Percentiles rank a stretch among this genome's conserved stretches.
phyloP scores from a whole-genome alignment of 1,284 basidiomycete species.

The Porodaedalea pini region DNA sequence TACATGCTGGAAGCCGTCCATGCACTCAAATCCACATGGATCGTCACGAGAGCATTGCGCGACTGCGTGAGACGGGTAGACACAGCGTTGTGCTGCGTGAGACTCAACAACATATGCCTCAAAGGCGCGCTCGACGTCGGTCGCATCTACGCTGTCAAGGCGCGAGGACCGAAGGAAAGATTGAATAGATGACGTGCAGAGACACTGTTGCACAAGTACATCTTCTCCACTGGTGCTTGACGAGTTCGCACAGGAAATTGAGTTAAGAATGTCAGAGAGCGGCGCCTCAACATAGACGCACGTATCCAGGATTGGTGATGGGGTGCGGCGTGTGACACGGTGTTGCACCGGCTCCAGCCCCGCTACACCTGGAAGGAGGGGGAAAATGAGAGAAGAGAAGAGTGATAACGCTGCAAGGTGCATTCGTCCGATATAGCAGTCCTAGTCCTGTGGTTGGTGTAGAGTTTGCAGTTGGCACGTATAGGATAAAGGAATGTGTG shows the following conservation, averaged over 20 bases:
- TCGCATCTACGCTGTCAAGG: background rate
- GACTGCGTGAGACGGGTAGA: background rate
- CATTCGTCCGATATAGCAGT: too few relatives aligned
- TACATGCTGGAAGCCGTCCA: background rate
- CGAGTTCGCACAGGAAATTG: background rate
- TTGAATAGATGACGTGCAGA: background rate
- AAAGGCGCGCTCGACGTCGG: background rate
- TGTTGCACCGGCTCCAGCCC: background rate
- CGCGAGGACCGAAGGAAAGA: background rate
- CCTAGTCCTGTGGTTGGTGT: too few relatives aligned
- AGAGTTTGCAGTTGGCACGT: background rate
- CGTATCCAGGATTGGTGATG: background rate
- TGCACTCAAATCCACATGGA: conserved; percentile 6
- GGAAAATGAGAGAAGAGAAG: background rate
- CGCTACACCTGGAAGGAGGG: background rate
- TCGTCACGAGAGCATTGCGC: background rate
- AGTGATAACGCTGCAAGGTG: background rate
- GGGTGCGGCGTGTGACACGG: background rate
- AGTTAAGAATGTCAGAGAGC: background rate
- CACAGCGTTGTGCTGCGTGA: background rate
- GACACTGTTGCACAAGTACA: background rate
- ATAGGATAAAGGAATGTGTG: background rate
- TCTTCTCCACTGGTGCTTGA: background rate
- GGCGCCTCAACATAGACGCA: background rate
- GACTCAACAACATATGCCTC: background rate